These are phyloP conservation scores for Aspergillus sp. DNA, from an alignment of 2,329 filamentous ascomycete genomes.

Conservation along the genomic window DNA sequence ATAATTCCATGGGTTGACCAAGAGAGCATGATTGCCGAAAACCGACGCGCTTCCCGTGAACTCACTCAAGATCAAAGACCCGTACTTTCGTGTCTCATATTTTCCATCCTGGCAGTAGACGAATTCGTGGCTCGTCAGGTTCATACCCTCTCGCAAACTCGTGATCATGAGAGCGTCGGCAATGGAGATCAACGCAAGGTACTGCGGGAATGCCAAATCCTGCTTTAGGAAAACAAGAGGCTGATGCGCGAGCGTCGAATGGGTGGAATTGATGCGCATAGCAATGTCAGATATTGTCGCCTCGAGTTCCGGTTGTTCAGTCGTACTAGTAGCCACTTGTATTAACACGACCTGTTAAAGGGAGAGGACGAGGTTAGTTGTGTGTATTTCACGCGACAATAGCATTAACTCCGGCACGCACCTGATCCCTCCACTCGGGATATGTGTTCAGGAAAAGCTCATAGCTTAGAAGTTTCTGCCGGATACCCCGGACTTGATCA, in stretches of 20 bases:
- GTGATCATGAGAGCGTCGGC: conserved; percentile 94
- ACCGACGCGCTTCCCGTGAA: conserved; percentile 90
- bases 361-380: neutral
- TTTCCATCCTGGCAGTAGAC: conserved; percentile 88
- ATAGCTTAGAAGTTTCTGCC: conserved; percentile 88
- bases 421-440: conserved; percentile 79
- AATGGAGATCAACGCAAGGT: conserved; percentile 84
- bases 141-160: conserved; percentile 95
- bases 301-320: conserved; percentile 83
- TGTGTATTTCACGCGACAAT: neutral
- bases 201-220: conserved; percentile 89
- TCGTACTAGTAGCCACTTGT: conserved; percentile 88
- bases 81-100: conserved; percentile 72
- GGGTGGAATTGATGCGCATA: conserved; percentile 86
- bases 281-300: conserved; percentile 91
- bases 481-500: conserved; percentile 85
- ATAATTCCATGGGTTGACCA: conserved; percentile 96
- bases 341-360: conserved; percentile 71
- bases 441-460: conserved; percentile 94
- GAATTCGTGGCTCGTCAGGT: conserved; percentile 91
- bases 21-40: conserved; percentile 75
- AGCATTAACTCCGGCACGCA: conserved; percentile 21
- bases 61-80: conserved; percentile 87
- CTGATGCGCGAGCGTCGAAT: conserved; percentile 87
- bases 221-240: conserved; percentile 93